Conservation (phyloP, 2,329 filamentous ascomycete genomes). For the Helicocarpus griseus region DNA sequence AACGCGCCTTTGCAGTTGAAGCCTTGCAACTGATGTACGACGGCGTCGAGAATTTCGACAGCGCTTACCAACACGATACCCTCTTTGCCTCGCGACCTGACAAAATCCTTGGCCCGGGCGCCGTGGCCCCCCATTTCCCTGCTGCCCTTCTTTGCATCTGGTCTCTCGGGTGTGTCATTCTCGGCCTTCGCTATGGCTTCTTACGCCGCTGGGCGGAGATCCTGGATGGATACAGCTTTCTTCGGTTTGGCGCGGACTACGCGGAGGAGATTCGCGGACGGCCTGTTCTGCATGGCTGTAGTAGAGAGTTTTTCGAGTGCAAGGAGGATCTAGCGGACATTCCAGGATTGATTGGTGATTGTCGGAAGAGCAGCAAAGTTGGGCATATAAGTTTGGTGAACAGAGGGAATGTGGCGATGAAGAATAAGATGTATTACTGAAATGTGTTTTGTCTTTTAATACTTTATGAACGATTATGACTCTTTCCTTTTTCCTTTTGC, state of each 20-base stretch:
- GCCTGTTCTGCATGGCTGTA: not conserved
- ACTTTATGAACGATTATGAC: no score
- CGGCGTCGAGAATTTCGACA: not conserved
- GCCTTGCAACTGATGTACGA: slow-evolving; percentile 4
- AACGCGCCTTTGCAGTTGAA: slow-evolving; percentile 7
- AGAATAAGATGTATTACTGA: not conserved
- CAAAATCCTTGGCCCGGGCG: slow-evolving; percentile 3
- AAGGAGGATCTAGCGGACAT: not conserved
- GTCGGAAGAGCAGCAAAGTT: not conserved
- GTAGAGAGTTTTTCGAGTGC: not conserved
- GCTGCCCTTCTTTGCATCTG: slow-evolving; percentile 5
- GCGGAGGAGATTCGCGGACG: not conserved
- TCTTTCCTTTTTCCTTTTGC: no score
- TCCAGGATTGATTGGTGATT: not conserved
- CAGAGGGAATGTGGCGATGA: not conserved
- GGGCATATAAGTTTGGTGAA: not conserved
- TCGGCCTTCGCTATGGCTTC: slow-evolving; percentile 7
- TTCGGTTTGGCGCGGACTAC: slow-evolving; percentile 8
- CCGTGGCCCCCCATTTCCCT: not conserved
- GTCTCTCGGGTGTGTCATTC: slow-evolving; percentile 2
- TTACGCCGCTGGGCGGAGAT: slow-evolving; percentile 8
- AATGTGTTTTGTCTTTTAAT: no score
- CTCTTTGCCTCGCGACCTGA: not conserved
- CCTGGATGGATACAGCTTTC: slow-evolving; percentile 9
- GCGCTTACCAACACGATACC: not conserved